Percentiles rank a stretch among this genome's conserved stretches.
Conservation (phyloP, 2,329 filamentous ascomycete species). For the Ascochyta clinopodiicola region DNA sequence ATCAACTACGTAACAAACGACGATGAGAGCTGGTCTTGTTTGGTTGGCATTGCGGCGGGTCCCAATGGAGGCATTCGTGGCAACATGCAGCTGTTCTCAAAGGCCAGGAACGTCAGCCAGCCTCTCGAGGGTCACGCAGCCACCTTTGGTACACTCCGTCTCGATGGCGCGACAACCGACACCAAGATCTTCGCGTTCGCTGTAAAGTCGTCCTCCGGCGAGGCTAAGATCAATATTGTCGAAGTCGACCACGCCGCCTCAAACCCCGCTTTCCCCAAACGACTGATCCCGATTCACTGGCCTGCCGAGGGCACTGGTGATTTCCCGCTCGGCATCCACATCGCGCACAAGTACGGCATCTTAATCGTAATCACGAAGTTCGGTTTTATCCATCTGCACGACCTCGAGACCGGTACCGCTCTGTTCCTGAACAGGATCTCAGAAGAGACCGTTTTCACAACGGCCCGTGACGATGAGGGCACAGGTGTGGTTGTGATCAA, state of each 20-base stretch:
- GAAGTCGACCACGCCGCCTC: constrained; percentile 93
- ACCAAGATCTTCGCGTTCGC: constrained; percentile 98
- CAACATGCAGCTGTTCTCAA: constrained; percentile 96
- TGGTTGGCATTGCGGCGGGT: constrained; percentile 93
- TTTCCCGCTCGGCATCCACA: constrained; percentile 97
- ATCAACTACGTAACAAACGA: constrained; percentile 98
- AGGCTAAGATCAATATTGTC: constrained; percentile 93
- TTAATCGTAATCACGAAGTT: constrained; percentile 99
- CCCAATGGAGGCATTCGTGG: constrained; percentile 93
- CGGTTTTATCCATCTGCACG: constrained; percentile 98
- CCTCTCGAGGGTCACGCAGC: constrained; percentile 97
- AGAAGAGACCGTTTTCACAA: constrained; percentile 98
- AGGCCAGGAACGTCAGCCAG: constrained; percentile 94
- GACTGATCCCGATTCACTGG: constrained; percentile 97
- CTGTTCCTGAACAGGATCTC: constrained; percentile 99
- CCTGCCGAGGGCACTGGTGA: constrained; percentile 94
- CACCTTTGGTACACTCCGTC: constrained; percentile 84
- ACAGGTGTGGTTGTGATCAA: constrained; percentile 94
- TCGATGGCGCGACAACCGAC: constrained; percentile 87
- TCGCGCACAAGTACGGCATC: constrained; percentile 95
- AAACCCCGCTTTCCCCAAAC: constrained; percentile 91
- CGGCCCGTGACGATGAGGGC: constrained; percentile 80
- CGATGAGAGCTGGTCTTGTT: constrained; percentile 97
- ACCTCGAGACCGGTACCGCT: constrained; percentile 91
- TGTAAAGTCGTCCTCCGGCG: constrained; percentile 81